Base-by-base conservation (phyloP, 176 grass and related monocot species). In the Avena sativa region DNA sequence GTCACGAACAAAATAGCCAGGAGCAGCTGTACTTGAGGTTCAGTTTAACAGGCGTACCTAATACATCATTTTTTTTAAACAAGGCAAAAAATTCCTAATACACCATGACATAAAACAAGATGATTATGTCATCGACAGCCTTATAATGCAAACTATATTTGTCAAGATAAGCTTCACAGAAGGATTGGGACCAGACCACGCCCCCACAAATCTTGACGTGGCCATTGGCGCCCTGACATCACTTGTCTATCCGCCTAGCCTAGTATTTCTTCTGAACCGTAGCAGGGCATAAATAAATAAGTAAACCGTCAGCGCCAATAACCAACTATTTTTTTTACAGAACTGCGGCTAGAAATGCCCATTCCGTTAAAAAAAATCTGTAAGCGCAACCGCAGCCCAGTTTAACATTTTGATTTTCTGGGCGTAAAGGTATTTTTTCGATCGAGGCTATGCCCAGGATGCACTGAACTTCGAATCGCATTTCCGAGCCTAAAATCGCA, bases 201-300 rank as follows among this genome's bases (percentile, higher is more conserved):
- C 46, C 46, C 38, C 87, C 87, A 44, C 64, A 13, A 9, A 79
- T 79, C 30, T 64, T 63, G 56, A 62, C 53, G 79, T 28, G 76
- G 71, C 55, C 47, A 85, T 80, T 36, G 66, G 67, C 44, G 11
- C 48, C 8, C 3, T 89, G 68, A 89, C 49, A 58, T 59, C 83
- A 81, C 56, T 76, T 78, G 49, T 25, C 69, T 89, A 85, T 76
- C 82, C 57, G 66, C 49, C 48, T 48, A 75, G 15, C n/a, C 48
- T 48, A 75, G 15, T 21, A 5, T n/a, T 75, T 50, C 69, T 0
- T 52, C 19, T 26, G 28, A 79, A 48, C 1, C 9, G 40, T 43
- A 43, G 40, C 15, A 3, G 10, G 20, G 25, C 44, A 30, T 14
- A 28, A 38, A 51, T 6, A 28, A 38, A 40, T 9, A 14, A 49